phyloP scores from a whole-genome alignment of 1,139 yeast genomes.

The Geotrichum bryndzae region DNA sequence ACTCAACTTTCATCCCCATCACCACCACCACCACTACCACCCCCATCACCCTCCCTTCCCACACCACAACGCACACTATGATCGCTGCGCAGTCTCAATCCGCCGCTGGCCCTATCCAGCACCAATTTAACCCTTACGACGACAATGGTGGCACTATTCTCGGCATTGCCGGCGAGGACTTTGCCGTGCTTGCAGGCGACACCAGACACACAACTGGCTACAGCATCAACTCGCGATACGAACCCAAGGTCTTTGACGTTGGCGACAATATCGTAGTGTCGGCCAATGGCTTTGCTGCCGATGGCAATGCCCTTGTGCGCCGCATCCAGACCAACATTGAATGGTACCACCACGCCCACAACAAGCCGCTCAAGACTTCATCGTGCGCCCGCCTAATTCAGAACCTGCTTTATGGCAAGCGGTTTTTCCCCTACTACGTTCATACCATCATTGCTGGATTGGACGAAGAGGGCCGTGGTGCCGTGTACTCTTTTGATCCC shows the following conservation, averaged over 20 bases:
- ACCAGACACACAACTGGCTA: conserved; percentile 95
- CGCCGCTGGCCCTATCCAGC: conserved; percentile 64
- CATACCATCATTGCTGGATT: conserved; percentile 92
- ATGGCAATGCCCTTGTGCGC: conserved; percentile 78
- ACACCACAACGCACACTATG: conserved; percentile 7
- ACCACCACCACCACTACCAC: neutral
- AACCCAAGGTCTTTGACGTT: conserved; percentile 81
- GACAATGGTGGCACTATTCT: conserved; percentile 97
- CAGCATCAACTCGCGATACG: conserved; percentile 86
- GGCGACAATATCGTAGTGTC: conserved; percentile 86
- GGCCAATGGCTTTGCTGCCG: conserved; percentile 96
- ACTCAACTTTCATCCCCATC: conserved; percentile 7
- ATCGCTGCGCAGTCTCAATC: conserved; percentile 19
- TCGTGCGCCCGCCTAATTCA: conserved; percentile 90
- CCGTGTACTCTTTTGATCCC: conserved; percentile 93
- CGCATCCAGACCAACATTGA: conserved; percentile 70
- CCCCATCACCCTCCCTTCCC: neutral
- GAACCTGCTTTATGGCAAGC: conserved; percentile 82
- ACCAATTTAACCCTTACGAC: conserved; percentile 89
- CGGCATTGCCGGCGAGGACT: conserved; percentile 97
- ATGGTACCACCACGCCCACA: conserved; percentile 92
- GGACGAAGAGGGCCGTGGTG: conserved; percentile 91
- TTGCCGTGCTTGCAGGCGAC: conserved; percentile 95
- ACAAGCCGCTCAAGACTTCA: conserved; percentile 58
- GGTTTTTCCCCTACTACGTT: conserved; percentile 95